These are phyloP conservation scores for Tricharina praecox DNA, from an alignment of 495 filamentous ascomycete genomes.

Conservation along the genomic window DNA sequence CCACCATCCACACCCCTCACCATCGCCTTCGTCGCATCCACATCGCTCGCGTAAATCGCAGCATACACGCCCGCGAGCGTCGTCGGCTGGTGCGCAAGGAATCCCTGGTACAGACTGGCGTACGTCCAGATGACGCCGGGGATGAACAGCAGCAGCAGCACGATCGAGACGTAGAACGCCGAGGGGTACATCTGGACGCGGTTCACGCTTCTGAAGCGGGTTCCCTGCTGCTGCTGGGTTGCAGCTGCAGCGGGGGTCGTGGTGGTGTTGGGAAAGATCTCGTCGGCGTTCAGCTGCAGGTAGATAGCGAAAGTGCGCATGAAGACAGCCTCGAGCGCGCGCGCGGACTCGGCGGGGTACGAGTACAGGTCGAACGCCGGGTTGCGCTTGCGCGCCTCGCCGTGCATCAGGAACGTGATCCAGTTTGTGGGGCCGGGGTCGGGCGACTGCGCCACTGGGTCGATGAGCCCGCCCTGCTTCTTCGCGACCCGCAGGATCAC, in stretches of 20 bases:
- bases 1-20: neutral
- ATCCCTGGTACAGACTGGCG: neutral
- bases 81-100: conserved; percentile 1
- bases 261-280: no score
- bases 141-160: conserved; percentile 4
- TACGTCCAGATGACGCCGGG: neutral
- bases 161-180: conserved; percentile 4
- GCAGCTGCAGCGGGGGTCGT: neutral
- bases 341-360: neutral
- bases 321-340: neutral
- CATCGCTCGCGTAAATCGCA: conserved; percentile 6
- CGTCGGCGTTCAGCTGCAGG: neutral
- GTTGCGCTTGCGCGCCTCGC: neutral
- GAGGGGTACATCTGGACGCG: neutral
- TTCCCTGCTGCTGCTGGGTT: neutral
- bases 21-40: neutral
- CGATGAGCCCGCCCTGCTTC: neutral
- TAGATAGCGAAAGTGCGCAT: conserved; percentile 4
- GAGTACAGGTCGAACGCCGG: neutral
- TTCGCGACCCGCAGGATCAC: neutral
- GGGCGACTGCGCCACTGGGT: neutral
- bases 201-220: neutral
- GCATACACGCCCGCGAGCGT: conserved; percentile 4
- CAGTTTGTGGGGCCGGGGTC: neutral
- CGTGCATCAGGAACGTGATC: neutral